Base-by-base conservation (phyloP, 1,284 basidiomycete species). In the Porogramme epimiltina region DNA sequence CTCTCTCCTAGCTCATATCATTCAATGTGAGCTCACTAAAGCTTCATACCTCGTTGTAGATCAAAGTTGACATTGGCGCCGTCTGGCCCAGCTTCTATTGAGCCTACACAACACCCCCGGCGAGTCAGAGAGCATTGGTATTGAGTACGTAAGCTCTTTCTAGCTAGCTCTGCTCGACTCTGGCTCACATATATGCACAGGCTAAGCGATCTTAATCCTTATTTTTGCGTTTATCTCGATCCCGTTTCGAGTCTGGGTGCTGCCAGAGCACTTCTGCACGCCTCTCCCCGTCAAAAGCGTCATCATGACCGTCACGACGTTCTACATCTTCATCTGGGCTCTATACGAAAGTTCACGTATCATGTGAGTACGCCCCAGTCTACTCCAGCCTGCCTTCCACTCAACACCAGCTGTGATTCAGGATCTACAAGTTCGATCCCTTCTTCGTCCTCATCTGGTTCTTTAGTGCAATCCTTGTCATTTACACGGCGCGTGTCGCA, bases 371-470 rank as follows among this genome's bases (percentile, higher is more conserved):
- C n/a, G n/a, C n/a, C n/a, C n/a, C n/a, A n/a, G n/a, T n/a, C n/a
- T n/a, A n/a, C n/a, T n/a, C n/a, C n/a, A n/a, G n/a, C n/a, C n/a
- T n/a, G n/a, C n/a, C n/a, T n/a, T n/a, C n/a, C n/a, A n/a, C n/a
- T n/a, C n/a, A n/a, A n/a, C n/a, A n/a, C n/a, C n/a, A n/a, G 28
- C 28, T 31, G 8, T 31, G 28, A 31, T 31, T 6, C 28, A 31
- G 28, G 13, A 31, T 31, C 28, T 43, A 44, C 38, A 52, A 47
- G 22, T 42, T 56, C 18, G 52, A 49, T 22, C 55, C 55, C 2
- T 66, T 87, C 47, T 67, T 85, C 56, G 85, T 84, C 16, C 61
- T 89, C 18, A 79, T 76, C 50, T 90, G 88, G 87, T 89, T 89
- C 62, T 65, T 89, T 13, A 82, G 79, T 20, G 84, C 86, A 11